A percentile compares a stretch with the other conserved stretches of the same genome.
These are phyloP conservation scores for Barnettozyma wickerhamii DNA, from an alignment of 805 yeast species.

Conservation along the genomic window DNA sequence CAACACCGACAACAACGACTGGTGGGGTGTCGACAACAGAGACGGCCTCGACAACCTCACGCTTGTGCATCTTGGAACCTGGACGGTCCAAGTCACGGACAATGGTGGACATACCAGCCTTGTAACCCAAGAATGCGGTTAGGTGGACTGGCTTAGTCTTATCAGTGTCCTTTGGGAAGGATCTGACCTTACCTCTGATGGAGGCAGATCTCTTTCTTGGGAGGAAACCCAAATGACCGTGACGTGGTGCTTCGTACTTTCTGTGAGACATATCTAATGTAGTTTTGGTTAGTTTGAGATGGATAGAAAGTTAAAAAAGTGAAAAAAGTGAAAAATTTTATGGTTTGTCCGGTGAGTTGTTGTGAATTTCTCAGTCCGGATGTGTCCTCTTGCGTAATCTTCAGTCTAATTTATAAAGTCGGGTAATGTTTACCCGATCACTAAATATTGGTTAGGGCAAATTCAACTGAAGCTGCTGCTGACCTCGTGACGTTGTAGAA, in stretches of 20 bases:
- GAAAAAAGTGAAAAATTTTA: slow-evolving; percentile 19
- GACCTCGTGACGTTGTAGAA: too few species aligned
- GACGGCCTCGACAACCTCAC: slow-evolving; percentile 99
- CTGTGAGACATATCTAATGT: slow-evolving; percentile 87
- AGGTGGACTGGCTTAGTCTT: slow-evolving; percentile 96
- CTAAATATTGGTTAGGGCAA: too few species aligned
- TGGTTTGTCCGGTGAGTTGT: slow-evolving; percentile 5
- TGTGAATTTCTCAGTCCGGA: background rate
- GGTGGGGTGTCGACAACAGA: slow-evolving; percentile 99
- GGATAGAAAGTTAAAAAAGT: slow-evolving; percentile 5
- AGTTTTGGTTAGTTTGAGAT: slow-evolving; percentile 23
- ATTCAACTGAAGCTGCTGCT: too few species aligned
- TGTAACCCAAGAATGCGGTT: slow-evolving; percentile 99
- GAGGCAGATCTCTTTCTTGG: slow-evolving; percentile 99
- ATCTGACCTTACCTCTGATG: slow-evolving; percentile 98
- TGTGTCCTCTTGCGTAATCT: too few species aligned
- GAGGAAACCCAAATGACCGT: slow-evolving; percentile 99
- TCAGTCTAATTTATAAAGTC: too few species aligned
- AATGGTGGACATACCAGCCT: slow-evolving; percentile 99
- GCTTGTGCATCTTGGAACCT: slow-evolving; percentile 99
- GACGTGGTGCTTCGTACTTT: slow-evolving; percentile 99
- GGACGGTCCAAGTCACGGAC: slow-evolving; percentile 99
- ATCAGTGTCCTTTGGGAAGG: slow-evolving; percentile 99
- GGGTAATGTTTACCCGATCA: too few species aligned
- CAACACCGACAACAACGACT: slow-evolving; percentile 98